These are phyloP conservation scores for Mitragyna speciosa DNA, from an alignment of 257 asterid genomes.

Conservation along the genomic window DNA sequence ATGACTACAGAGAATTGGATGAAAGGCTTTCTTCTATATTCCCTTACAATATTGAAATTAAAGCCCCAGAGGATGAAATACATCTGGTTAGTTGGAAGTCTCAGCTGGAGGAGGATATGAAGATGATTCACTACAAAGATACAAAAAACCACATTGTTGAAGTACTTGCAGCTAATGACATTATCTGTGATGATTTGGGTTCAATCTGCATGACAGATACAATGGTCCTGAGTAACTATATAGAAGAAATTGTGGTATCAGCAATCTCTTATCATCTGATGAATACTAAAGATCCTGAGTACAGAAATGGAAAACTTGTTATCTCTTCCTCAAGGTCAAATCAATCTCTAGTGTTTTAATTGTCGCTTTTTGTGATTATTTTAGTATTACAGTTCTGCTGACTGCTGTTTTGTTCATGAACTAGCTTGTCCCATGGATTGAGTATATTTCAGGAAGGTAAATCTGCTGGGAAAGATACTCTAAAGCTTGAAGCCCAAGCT, in stretches of 20 bases:
- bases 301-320: slow-evolving; percentile 84
- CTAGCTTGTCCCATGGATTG: slow-evolving; percentile 73
- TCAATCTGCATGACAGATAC: slow-evolving; percentile 73
- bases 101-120: slow-evolving; percentile 84
- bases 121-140: slow-evolving; percentile 74
- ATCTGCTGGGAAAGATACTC: slow-evolving; percentile 43
- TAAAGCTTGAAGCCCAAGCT: slow-evolving; percentile 54
- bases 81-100: slow-evolving; percentile 76
- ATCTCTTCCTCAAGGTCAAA: slow-evolving; percentile 70
- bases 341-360: not conserved
- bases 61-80: slow-evolving; percentile 75
- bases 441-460: slow-evolving; percentile 66
- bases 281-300: slow-evolving; percentile 62
- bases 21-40: slow-evolving; percentile 67
- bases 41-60: slow-evolving; percentile 78
- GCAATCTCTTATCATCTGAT: slow-evolving; percentile 83
- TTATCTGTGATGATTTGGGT: slow-evolving; percentile 78
- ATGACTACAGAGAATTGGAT: slow-evolving; percentile 51
- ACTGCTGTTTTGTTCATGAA: slow-evolving; percentile 28
- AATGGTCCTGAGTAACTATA: slow-evolving; percentile 64
- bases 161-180: slow-evolving; percentile 83
- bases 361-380: not conserved
- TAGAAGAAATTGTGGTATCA: slow-evolving; percentile 85
- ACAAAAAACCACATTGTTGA: slow-evolving; percentile 75
- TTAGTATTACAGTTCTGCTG: slow-evolving; percentile 6